These are phyloP conservation scores for Porogramme epimiltina DNA, from an alignment of 1,284 basidiomycete genomes.

Conservation along the genomic window DNA sequence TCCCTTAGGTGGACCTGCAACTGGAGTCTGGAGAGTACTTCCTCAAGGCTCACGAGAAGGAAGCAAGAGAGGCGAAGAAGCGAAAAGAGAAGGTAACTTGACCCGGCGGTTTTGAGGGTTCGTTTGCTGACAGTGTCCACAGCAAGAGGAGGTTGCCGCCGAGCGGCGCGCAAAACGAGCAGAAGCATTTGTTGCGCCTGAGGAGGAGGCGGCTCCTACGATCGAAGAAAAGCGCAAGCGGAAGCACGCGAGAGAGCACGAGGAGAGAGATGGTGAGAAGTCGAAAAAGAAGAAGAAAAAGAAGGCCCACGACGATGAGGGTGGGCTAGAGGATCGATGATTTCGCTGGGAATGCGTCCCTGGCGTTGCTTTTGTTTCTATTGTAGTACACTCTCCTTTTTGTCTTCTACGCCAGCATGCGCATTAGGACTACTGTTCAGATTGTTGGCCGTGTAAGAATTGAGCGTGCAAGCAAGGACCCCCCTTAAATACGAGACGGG, in stretches of 20 bases:
- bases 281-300: constrained; percentile 35
- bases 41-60: constrained; percentile 86
- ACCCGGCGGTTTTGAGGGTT: too few relatives aligned
- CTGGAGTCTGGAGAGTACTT: constrained; percentile 98
- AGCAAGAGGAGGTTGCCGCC: constrained; percentile 78
- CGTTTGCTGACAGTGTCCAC: constrained; percentile 9
- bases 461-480: neutral
- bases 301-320: constrained; percentile 24
- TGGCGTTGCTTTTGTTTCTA: too few relatives aligned
- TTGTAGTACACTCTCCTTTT: neutral
- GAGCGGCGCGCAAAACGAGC: constrained; percentile 77
- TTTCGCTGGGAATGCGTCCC: too few relatives aligned
- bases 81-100: constrained; percentile 73
- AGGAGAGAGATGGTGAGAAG: constrained; percentile 18
- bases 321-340: neutral
- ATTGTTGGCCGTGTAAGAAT: neutral
- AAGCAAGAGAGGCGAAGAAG: constrained; percentile 61
- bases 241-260: constrained; percentile 35
- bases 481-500: neutral
- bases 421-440: neutral
- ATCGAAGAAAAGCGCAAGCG: constrained; percentile 78
- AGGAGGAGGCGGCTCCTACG: constrained; percentile 68
- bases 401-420: neutral
- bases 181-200: constrained; percentile 83
- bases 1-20: constrained; percentile 81